These are phyloP conservation scores for Monosporascus ibericus DNA, from an alignment of 2,329 filamentous ascomycete species.

Conservation along the genomic window DNA sequence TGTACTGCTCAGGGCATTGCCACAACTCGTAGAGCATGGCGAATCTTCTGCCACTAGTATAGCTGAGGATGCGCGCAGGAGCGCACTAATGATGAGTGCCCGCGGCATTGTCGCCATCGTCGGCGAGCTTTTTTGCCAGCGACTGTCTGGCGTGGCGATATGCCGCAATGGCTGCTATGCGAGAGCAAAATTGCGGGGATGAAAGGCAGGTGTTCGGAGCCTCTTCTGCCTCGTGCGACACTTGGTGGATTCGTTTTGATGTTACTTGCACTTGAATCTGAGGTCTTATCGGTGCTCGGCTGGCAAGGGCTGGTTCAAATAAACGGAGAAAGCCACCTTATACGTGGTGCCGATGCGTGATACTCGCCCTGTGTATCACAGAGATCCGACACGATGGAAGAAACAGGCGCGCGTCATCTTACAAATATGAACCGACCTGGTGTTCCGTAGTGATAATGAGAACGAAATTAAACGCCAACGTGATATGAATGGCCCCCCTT, in stretches of 20 bases:
- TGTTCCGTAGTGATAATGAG: too few species aligned
- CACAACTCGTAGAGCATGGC: conserved; percentile 44
- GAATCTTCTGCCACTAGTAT: conserved; percentile 42
- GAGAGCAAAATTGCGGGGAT: conserved; percentile 3
- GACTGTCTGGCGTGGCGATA: conserved; percentile 5
- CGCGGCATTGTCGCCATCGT: conserved; percentile 11
- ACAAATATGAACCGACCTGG: too few species aligned
- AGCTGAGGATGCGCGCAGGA: conserved; percentile 18
- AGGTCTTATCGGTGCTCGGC: not conserved
- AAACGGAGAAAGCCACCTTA: not conserved
- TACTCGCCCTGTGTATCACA: too few species aligned
- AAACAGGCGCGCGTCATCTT: too few species aligned
- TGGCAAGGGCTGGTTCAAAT: not conserved
- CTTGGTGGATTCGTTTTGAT: not conserved
- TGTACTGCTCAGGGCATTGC: conserved; percentile 45
- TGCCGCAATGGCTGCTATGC: not conserved
- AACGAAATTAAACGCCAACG: too few species aligned
- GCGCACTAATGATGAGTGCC: conserved; percentile 10
- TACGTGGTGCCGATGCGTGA: too few species aligned
- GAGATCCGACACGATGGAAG: too few species aligned
- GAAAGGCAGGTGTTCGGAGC: not conserved
- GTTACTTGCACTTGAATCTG: not conserved
- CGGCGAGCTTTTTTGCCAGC: not conserved
- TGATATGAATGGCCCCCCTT: too few species aligned
- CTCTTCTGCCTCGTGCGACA: not conserved